Percentiles rank a stretch among this genome's conserved stretches.
These are phyloP conservation scores for Zasmidium cellare DNA, from an alignment of 2,329 filamentous ascomycete species.

Conservation along the genomic window DNA sequence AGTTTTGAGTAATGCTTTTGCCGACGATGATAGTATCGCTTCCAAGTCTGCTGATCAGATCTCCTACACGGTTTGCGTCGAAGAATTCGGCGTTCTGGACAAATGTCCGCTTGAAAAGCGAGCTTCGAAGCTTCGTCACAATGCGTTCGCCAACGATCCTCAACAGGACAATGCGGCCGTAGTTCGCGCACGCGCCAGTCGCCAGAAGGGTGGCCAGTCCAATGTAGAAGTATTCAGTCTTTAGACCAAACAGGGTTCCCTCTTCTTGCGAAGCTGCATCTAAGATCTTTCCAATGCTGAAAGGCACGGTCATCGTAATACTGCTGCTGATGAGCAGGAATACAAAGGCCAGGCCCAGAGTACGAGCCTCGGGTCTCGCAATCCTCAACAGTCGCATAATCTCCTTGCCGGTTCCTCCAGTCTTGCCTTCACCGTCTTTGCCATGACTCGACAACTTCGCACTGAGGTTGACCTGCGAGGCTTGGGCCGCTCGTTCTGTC, in stretches of 20 bases:
- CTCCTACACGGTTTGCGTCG: slow-evolving; percentile 93
- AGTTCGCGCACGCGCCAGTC: slow-evolving; percentile 85
- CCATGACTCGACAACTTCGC: slow-evolving; percentile 86
- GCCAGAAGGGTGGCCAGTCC: slow-evolving; percentile 73
- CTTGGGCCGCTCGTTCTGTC: slow-evolving; percentile 82
- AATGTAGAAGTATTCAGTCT: slow-evolving; percentile 83
- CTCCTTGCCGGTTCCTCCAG: slow-evolving; percentile 65
- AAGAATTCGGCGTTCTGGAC: slow-evolving; percentile 99
- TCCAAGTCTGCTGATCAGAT: slow-evolving; percentile 90
- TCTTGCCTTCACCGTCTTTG: slow-evolving; percentile 42
- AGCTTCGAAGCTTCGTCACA: slow-evolving; percentile 82
- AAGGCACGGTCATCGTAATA: slow-evolving; percentile 94
- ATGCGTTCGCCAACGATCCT: slow-evolving; percentile 94
- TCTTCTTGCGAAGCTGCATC: slow-evolving; percentile 80
- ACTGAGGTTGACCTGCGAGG: slow-evolving; percentile 84
- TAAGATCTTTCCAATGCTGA: slow-evolving; percentile 93
- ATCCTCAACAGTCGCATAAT: slow-evolving; percentile 87
- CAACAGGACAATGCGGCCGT: slow-evolving; percentile 87
- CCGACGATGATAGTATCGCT: slow-evolving; percentile 97
- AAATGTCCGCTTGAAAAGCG: slow-evolving; percentile 87
- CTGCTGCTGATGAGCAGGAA: slow-evolving; percentile 86
- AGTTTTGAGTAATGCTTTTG: slow-evolving; percentile 96
- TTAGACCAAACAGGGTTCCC: slow-evolving; percentile 77
- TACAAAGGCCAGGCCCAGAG: slow-evolving; percentile 77
- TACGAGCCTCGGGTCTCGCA: slow-evolving; percentile 77